phyloP scores from a whole-genome alignment of 1,284 basidiomycete species.

The Ceratorhiza oryzae-sativae region DNA sequence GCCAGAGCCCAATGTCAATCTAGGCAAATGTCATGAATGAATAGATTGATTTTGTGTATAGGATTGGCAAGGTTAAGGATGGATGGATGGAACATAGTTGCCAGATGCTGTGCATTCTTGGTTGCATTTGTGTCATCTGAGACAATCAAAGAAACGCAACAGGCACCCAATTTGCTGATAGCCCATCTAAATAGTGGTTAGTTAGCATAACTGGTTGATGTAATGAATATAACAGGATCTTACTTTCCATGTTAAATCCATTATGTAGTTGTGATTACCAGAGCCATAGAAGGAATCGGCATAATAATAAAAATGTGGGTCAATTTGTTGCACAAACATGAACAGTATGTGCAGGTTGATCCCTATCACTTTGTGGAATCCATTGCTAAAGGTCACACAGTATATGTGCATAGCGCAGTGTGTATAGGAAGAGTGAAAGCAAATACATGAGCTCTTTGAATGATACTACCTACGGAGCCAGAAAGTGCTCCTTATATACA shows the following conservation, averaged over 20 bases:
- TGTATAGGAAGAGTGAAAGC: too few species aligned
- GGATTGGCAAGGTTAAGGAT: slow-evolving; percentile 47
- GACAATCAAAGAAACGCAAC: slow-evolving; percentile 39
- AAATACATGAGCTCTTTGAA: too few species aligned
- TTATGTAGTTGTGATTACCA: slow-evolving; percentile 39
- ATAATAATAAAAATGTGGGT: slow-evolving; percentile 46
- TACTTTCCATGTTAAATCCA: slow-evolving; percentile 25
- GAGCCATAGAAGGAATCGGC: slow-evolving; percentile 46
- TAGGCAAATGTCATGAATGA: slow-evolving; percentile 46
- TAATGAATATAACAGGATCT: slow-evolving; percentile 43
- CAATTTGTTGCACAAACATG: slow-evolving; percentile 48
- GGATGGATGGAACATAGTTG: slow-evolving; percentile 35
- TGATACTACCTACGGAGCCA: too few species aligned
- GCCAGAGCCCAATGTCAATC: slow-evolving; percentile 42
- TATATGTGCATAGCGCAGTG: too few species aligned
- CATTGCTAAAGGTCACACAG: too few species aligned
- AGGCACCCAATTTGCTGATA: slow-evolving; percentile 44
- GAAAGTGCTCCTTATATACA: too few species aligned
- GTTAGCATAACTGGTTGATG: slow-evolving; percentile 30
- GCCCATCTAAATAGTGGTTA: slow-evolving; percentile 37
- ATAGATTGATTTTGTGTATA: slow-evolving; percentile 46
- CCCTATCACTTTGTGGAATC: too few species aligned
- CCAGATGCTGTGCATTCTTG: slow-evolving; percentile 40
- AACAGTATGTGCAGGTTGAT: slow-evolving; percentile 48
- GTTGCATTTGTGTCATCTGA: slow-evolving; percentile 48